These are phyloP conservation scores for Clavispora fructus DNA, from an alignment of 805 yeast genomes.

Conservation along the genomic window DNA sequence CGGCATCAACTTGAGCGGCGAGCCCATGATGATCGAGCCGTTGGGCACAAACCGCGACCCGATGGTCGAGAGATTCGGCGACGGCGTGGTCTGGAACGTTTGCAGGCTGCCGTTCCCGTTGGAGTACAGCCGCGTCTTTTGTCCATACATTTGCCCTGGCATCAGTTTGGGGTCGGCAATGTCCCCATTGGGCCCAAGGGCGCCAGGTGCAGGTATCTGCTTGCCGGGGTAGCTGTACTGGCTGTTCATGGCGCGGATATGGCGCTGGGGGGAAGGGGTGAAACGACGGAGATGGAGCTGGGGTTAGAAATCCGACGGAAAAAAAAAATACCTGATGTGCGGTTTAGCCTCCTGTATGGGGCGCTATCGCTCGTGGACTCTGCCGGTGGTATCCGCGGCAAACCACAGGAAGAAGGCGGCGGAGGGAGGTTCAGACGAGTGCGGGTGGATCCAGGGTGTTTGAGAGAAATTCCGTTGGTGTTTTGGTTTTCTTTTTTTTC, in stretches of 20 bases:
- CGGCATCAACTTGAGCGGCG: conserved; percentile 9
- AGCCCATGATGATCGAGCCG: conserved; percentile 3
- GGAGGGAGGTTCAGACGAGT: too few relatives aligned
- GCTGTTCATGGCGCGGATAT: conserved; percentile 4
- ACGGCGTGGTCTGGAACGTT: conserved; percentile 4
- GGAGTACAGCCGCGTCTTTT: neutral
- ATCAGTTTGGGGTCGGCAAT: conserved; percentile 3
- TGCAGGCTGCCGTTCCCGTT: neutral
- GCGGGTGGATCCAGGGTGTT: too few relatives aligned
- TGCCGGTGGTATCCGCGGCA: neutral
- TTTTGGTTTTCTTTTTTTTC: too few relatives aligned
- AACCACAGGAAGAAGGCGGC: too few relatives aligned
- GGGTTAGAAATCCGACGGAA: neutral
- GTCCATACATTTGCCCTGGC: conserved; percentile 7
- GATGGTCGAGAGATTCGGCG: conserved; percentile 6
- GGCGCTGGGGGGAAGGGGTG: neutral
- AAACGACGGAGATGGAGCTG: neutral
- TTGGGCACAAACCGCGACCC: conserved; percentile 7
- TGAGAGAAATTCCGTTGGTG: too few relatives aligned
- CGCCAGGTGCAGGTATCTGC: neutral
- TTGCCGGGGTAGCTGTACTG: conserved; percentile 3
- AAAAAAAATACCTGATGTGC: neutral
- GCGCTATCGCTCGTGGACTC: neutral
- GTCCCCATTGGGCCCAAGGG: neutral
- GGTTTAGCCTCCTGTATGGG: neutral